Base-by-base conservation (phyloP, 257 asterid species). In the Nicotiana tomentosiformis region DNA sequence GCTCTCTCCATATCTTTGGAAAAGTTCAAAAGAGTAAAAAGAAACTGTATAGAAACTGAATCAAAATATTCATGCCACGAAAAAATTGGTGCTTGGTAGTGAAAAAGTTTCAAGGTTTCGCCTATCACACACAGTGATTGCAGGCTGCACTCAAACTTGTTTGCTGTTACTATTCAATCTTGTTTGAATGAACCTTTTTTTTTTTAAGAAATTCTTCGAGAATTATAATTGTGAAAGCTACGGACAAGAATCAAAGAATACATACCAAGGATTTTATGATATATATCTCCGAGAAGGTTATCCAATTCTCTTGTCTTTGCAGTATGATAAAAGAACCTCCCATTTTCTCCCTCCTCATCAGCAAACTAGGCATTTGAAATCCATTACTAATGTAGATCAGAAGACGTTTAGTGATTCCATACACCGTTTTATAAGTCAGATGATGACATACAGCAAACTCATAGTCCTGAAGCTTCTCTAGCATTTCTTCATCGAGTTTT, bases 1-100 rank as follows among this genome's bases (percentile, higher is more conserved):
- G 97, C 98, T 86, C 99, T 93, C 91, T 96, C 99, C 99, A 96
- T 96, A 85, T 96, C 98, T 96, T 86, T 79, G 43, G 84, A 85
- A 80, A 80, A 84, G 77, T 35, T n/a, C 33, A 35, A 67, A 11
- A 74, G 29, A 66, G 56, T 33, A 66, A 77, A 56, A 49, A 49
- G 62, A 49, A 74, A 74, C 43, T 49, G 39, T 49, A 26, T 15
- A 23, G 23, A 49, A 74, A 49, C 80, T 26, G 43, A 72, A 46
- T 72, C 61, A 1, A 16, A 74, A 26, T 49, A 74, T 26, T 74
- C 20, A 6, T 26, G 61, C 62, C 26, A 49, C 4, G 37, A 74
- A 74, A 74, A 69, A n/a, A 56, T 70, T 70, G 53, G 77, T 69
- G 77, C 10, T 69, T 7, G 53, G 78, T 51, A 39, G 53, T 70